Evolutionary conservation across 2,329 filamentous ascomycete species (phyloP), one percentile per base, ranked within the genome.

Genomic region (Dactylellina leptospora): DNA sequence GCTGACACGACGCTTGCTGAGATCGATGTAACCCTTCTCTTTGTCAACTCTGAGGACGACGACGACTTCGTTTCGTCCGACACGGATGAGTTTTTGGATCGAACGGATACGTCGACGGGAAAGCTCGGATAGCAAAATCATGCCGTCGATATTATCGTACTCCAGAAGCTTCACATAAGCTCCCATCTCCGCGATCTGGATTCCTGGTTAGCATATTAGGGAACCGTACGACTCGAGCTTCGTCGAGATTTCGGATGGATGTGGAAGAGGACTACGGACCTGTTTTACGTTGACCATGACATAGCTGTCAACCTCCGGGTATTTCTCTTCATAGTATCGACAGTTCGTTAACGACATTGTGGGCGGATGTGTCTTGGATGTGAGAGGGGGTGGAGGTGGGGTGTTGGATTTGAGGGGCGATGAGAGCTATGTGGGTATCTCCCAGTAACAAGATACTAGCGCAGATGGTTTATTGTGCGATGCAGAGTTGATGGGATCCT

Each of bases 211-310:
- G 45, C 2, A 27, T n/a, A 20, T 23, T 3, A 53, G n/a, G n/a
- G n/a, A n/a, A n/a, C n/a, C n/a, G n/a, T n/a, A n/a, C n/a, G n/a
- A n/a, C n/a, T n/a, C n/a, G n/a, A n/a, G n/a, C n/a, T n/a, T n/a
- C n/a, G n/a, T n/a, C n/a, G n/a, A n/a, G n/a, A n/a, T 1, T 25
- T n/a, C 11, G 13, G 20, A 25, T 20, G 20, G 22, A n/a, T 22
- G 28, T 11, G 30, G n/a, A 38, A 53, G 2, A 23, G 11, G 30
- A 4, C 10, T 40, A 79, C 85, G 74, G 80, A 93, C 90, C 88
- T 96, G 92, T 87, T 96, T 96, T 78, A 97, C 95, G 82, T 97
- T 99, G 81, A 99, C 95, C 95, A 99, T 99, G 80, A 99, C 96
- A 83, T 97, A 97, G 85, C 92, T 96, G 83, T 99, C 95, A 81